Percentiles rank a stretch among this genome's conserved stretches.
These are phyloP conservation scores for Raphanus raphanistrum DNA, from an alignment of 345 rosid genomes.

Conservation along the genomic window DNA sequence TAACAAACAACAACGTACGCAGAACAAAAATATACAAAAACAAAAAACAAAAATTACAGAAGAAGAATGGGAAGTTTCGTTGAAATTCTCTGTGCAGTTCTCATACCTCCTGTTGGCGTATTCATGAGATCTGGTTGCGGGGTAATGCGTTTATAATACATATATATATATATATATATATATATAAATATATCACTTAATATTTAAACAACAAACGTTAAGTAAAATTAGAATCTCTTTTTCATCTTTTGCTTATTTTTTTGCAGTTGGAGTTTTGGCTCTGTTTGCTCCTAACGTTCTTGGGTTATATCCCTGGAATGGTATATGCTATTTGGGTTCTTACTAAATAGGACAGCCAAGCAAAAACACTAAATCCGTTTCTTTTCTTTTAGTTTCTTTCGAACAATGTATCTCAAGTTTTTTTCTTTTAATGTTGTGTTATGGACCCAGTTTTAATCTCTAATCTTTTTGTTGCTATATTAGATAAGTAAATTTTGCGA, in stretches of 20 bases:
- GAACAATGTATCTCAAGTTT: background rate
- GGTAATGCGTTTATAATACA: constrained; percentile 39
- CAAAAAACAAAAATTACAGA: constrained; percentile 4
- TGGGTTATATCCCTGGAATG: constrained; percentile 68
- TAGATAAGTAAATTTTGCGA: background rate
- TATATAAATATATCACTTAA: background rate
- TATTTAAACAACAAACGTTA: background rate
- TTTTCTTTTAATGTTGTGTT: background rate
- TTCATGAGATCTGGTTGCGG: constrained; percentile 66
- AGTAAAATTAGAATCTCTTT: background rate
- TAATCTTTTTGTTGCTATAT: constrained; percentile 1
- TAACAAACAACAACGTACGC: background rate
- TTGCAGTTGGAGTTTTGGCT: constrained; percentile 78
- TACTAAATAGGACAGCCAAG: constrained; percentile 25
- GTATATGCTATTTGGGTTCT: constrained; percentile 62
- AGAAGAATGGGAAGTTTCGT: constrained; percentile 22
- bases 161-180: background rate
- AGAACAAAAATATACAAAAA: background rate
- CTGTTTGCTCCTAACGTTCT: constrained; percentile 58
- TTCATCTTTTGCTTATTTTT: background rate
- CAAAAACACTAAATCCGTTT: background rate
- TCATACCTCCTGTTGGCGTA: constrained; percentile 86
- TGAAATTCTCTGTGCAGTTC: constrained; percentile 63
- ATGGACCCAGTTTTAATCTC: constrained; percentile 5
- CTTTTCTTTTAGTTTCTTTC: background rate